Conservation (phyloP, 1,284 basidiomycete genomes). For the Cystobasidiaceae sp. region DNA sequence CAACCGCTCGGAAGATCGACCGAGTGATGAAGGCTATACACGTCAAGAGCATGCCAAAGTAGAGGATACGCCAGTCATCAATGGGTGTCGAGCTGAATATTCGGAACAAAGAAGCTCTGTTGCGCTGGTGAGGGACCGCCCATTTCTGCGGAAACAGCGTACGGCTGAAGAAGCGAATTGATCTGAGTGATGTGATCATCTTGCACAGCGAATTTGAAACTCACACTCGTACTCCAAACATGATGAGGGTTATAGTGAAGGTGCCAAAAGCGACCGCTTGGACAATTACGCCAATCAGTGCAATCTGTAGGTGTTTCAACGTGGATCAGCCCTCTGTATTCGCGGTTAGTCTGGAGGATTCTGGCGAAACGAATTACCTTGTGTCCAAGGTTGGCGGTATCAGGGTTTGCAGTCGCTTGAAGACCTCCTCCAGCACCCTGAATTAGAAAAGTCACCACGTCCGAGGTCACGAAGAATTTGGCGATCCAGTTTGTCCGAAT, state of each 20-base stretch:
- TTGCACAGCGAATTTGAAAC: neutral
- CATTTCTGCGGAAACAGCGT: constrained; percentile 1
- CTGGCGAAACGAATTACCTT: neutral
- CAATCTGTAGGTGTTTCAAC: constrained; percentile 3
- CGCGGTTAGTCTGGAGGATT: neutral
- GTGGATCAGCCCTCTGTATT: neutral
- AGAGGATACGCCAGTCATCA: constrained; percentile 29
- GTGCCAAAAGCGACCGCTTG: constrained; percentile 36
- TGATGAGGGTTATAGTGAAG: constrained; percentile 33
- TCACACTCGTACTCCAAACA: constrained; percentile 34
- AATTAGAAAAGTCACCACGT: constrained; percentile 42
- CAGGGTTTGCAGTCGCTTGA: constrained; percentile 1
- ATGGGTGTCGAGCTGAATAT: constrained; percentile 1
- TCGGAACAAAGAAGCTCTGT: neutral
- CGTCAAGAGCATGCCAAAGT: constrained; percentile 10
- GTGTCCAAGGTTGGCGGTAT: constrained; percentile 7
- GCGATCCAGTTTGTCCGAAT: constrained; percentile 39
- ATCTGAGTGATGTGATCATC: neutral
- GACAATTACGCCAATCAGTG: constrained; percentile 32
- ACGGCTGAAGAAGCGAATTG: neutral
- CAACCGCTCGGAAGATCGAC: constrained; percentile 36
- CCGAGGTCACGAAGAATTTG: constrained; percentile 42
- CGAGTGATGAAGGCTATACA: constrained; percentile 35
- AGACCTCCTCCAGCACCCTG: constrained; percentile 39
- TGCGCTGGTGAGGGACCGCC: neutral